Conservation (phyloP, 768 basidiomycete species). For the Podaxis sp. region DNA sequence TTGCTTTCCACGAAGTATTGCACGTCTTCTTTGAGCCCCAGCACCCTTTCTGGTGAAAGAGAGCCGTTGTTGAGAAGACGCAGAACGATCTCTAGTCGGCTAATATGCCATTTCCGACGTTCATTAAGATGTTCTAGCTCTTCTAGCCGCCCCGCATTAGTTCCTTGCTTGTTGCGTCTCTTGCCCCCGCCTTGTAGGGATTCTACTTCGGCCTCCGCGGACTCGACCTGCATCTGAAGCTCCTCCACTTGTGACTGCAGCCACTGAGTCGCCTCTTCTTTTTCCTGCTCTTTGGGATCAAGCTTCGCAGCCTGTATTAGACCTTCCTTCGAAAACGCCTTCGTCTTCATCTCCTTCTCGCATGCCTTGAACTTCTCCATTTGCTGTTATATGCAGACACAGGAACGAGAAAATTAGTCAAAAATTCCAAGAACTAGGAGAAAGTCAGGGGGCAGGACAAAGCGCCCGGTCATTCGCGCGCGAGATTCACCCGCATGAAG, state of each 20-base stretch:
- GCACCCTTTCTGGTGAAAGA: slow-evolving; percentile 76
- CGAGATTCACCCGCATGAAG: neutral
- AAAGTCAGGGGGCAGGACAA: neutral
- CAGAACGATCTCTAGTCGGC: slow-evolving; percentile 88
- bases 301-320: slow-evolving; percentile 91
- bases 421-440: neutral
- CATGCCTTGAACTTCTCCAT: slow-evolving; percentile 99
- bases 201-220: slow-evolving; percentile 94
- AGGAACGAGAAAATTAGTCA: neutral
- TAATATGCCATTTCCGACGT: slow-evolving; percentile 93
- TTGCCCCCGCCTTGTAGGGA: slow-evolving; percentile 75
- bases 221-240: slow-evolving; percentile 89
- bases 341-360: slow-evolving; percentile 99
- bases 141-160: slow-evolving; percentile 68
- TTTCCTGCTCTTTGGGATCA: slow-evolving; percentile 97
- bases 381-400: slow-evolving; percentile 62
- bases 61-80: slow-evolving; percentile 94
- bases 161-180: slow-evolving; percentile 77
- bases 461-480: neutral
- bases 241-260: slow-evolving; percentile 88
- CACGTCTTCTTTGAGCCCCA: slow-evolving; percentile 88
- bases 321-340: slow-evolving; percentile 99
- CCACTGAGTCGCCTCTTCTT: slow-evolving; percentile 87
- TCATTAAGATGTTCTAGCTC: slow-evolving; percentile 90
- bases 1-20: slow-evolving; percentile 96